Conservation (phyloP, 2,329 filamentous ascomycete genomes). For the Pyrenophora graminea region DNA sequence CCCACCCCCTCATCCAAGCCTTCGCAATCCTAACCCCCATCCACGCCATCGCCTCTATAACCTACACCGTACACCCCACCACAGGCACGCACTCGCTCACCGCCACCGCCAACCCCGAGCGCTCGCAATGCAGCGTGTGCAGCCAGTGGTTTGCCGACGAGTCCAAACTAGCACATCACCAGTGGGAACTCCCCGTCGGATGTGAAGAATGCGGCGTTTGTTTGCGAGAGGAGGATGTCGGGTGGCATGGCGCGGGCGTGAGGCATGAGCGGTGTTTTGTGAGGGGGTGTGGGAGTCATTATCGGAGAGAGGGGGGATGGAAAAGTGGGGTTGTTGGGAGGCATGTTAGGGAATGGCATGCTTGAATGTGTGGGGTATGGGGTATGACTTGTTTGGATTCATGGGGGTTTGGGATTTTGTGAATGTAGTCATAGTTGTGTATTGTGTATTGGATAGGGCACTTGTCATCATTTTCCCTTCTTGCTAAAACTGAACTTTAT, state of each 20-base stretch:
- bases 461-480: no score
- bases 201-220: constrained; percentile 26
- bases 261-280: constrained; percentile 31
- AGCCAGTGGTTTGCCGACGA: constrained; percentile 21
- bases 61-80: constrained; percentile 11
- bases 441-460: no score
- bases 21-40: constrained; percentile 15
- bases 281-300: constrained; percentile 20
- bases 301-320: constrained; percentile 24
- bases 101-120: constrained; percentile 26
- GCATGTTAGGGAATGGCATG: constrained; percentile 20
- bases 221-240: constrained; percentile 21
- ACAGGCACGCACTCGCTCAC: constrained; percentile 17
- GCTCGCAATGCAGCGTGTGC: constrained; percentile 25
- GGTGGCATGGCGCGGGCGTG: constrained; percentile 19
- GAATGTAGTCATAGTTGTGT: no score
- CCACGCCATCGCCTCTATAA: constrained; percentile 21
- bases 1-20: constrained; percentile 9
- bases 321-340: constrained; percentile 16
- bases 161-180: constrained; percentile 14
- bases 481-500: no score
- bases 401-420: no score
- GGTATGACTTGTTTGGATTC: no score
- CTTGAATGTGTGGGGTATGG: no score
- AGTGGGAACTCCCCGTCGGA: constrained; percentile 16